Conservation (phyloP, 192 early-diverging fungal genomes). For the Gigaspora rosea region DNA sequence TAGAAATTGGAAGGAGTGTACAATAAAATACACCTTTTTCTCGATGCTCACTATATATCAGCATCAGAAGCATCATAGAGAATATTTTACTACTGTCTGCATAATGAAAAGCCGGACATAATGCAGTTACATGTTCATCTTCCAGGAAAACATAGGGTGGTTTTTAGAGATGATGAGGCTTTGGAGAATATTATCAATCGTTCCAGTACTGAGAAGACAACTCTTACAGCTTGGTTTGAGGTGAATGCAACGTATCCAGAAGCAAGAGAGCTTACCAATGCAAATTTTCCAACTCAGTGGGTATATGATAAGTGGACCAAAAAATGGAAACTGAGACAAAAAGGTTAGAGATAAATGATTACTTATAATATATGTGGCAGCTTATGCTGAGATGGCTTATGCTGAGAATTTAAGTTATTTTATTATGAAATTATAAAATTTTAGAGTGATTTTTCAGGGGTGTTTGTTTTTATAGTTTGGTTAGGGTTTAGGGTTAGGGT, state of each 20-base stretch:
- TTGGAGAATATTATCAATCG: conserved; percentile 17
- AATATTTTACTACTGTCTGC: conserved; percentile 35
- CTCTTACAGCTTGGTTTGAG: conserved; percentile 34
- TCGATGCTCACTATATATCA: conserved; percentile 17
- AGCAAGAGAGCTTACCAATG: conserved; percentile 6
- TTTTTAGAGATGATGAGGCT: conserved; percentile 14
- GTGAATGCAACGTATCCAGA: conserved; percentile 14
- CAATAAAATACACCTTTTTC: conserved; percentile 3
- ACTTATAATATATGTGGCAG: too few species aligned
- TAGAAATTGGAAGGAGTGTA: background rate
- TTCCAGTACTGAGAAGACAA: background rate
- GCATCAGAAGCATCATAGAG: conserved; percentile 34
- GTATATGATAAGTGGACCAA: conserved; percentile 20
- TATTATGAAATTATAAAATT: too few species aligned
- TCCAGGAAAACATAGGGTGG: too few species aligned
- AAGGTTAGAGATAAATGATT: background rate
- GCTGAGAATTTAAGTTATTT: too few species aligned
- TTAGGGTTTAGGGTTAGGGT: too few species aligned
- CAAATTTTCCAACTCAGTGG: conserved; percentile 23
- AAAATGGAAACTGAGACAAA: conserved; percentile 20
- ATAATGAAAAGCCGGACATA: background rate
- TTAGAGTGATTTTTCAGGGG: too few species aligned
- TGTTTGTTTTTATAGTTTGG: too few species aligned
- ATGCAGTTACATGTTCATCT: too few species aligned
- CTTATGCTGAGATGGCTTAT: too few species aligned